Percentiles rank a stretch among this genome's conserved stretches.
phyloP scores from a whole-genome alignment of 177 flowering plant species.

The Vitis hybrid region DNA sequence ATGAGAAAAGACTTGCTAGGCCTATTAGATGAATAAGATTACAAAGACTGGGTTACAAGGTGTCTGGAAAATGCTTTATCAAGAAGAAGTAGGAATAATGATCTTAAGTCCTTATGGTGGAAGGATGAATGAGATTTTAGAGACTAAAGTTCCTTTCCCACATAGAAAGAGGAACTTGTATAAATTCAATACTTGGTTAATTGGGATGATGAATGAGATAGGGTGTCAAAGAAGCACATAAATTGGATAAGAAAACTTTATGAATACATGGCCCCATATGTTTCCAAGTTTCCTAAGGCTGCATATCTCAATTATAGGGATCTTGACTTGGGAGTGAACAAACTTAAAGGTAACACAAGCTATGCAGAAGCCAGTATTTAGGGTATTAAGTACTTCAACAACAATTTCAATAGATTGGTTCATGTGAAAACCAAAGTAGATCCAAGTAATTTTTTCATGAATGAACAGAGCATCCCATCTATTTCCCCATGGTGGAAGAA shows the following conservation, averaged over 20 bases:
- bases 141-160: slow-evolving; percentile 34
- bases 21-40: slow-evolving; percentile 17
- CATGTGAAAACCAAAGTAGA: slow-evolving; percentile 15
- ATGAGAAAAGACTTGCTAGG: slow-evolving; percentile 30
- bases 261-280: slow-evolving; percentile 21
- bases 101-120: slow-evolving; percentile 43
- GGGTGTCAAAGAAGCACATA: slow-evolving; percentile 15
- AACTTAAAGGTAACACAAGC: neutral
- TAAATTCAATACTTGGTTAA: slow-evolving; percentile 27
- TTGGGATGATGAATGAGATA: slow-evolving; percentile 18
- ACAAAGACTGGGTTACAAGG: slow-evolving; percentile 26
- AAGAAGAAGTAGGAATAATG: slow-evolving; percentile 17
- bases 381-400: slow-evolving; percentile 19
- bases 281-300: slow-evolving; percentile 16
- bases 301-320: slow-evolving; percentile 32
- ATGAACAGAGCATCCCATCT: slow-evolving; percentile 33
- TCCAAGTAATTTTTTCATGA: slow-evolving; percentile 20
- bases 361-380: slow-evolving; percentile 5
- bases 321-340: slow-evolving; percentile 23
- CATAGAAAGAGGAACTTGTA: slow-evolving; percentile 31
- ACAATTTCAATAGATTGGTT: slow-evolving; percentile 17
- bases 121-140: slow-evolving; percentile 29
- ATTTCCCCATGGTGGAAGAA: neutral
- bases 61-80: slow-evolving; percentile 20
- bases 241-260: slow-evolving; percentile 29